Evolutionary conservation across 2,329 filamentous ascomycete species (phyloP), one percentile per base, ranked within the genome.

Genomic region (Calonectria fujianensis): DNA sequence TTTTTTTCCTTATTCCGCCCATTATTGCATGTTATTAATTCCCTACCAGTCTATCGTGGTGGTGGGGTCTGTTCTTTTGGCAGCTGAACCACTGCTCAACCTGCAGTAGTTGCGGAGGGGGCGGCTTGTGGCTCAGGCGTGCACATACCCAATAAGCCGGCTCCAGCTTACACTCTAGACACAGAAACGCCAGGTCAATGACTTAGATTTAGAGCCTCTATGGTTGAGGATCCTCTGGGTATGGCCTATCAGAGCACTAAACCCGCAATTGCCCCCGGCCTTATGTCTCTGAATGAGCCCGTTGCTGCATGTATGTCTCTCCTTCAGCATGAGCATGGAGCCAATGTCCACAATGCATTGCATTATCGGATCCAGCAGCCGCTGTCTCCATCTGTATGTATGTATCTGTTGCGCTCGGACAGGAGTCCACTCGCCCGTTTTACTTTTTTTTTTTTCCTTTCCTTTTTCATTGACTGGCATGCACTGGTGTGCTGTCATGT

Each of bases 381-480:
- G 29, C 67, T 50, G 37, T 59, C 41, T n/a, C 41, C 41, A 65
- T 57, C 64, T 29, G 63, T 50, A 20, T 14, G 16, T 41, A 57
- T 54, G 27, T n/a, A 50, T 32, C 35, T 72, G 72, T 37, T 20
- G 31, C 78, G 76, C 79, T 79, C 77, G 75, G 79, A 80, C 78
- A 69, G 72, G 59, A 74, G 69, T 54, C 75, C 77, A 67, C 70
- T 64, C 41, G 71, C 57, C 57, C 13, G 13, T 37, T 61, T 63
- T 67, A 70, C 70, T 50, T 31, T 39, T 24, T n/a, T 27, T 64
- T 57, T 35, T 52, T 37, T 39, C 29, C 14, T 54, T 54, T 11
- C n/a, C 35, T 54, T 4, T 27, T 48, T n/a, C 8, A 48, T 35
- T 68, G 31, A 48, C 29, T 35, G 20, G 41, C 31, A 54, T 67